Percentiles rank a stretch among this genome's conserved stretches.
Evolutionary conservation across 73 alveolate species (phyloP).

Genomic region (Paramecium sonneborni): DNA sequence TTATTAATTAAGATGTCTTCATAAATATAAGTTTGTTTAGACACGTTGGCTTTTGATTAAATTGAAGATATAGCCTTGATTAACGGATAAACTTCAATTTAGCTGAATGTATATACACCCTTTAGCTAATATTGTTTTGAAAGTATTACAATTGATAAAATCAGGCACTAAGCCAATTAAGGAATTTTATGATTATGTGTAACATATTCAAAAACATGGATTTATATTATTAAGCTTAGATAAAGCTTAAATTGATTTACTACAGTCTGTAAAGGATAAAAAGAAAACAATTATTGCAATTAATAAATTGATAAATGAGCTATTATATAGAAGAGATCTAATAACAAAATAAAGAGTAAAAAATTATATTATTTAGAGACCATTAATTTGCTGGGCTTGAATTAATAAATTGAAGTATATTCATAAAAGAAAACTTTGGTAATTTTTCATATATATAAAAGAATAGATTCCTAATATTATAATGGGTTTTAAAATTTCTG

Average conservation of each 20-base stretch:
- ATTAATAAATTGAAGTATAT: background rate
- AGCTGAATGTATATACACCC: background rate
- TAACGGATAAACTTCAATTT: background rate
- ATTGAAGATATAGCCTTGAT: background rate
- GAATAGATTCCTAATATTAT: constrained; percentile 15
- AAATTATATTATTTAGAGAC: background rate
- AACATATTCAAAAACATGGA: background rate
- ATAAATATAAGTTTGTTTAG: background rate
- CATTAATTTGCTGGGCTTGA: background rate
- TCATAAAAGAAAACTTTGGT: background rate
- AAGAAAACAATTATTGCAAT: background rate
- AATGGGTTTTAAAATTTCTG: background rate
- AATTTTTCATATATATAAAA: background rate
- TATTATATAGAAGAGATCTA: background rate
- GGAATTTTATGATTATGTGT: background rate
- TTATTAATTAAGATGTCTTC: background rate
- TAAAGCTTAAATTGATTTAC: background rate
- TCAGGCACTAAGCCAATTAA: background rate
- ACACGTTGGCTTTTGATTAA: constrained; percentile 35
- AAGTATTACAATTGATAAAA: background rate
- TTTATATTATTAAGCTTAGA: background rate
- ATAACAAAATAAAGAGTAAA: background rate
- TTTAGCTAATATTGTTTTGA: constrained; percentile 32
- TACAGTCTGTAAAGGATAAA: background rate
- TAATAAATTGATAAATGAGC: background rate